phyloP scores from a whole-genome alignment of 305 asterid genomes.

The Euphrasia arctica region DNA sequence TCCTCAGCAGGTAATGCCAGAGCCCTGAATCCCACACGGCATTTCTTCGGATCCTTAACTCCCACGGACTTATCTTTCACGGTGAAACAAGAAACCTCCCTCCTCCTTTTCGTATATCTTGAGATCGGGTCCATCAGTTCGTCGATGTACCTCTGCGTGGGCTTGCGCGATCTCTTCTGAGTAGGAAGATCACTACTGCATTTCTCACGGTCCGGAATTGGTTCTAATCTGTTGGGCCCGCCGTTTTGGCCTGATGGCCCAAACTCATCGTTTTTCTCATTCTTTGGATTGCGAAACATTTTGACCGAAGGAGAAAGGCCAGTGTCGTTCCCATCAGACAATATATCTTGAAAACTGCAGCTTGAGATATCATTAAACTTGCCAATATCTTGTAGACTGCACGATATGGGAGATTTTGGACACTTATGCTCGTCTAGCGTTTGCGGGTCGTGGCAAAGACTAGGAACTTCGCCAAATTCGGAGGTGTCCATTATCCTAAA shows the following conservation, averaged over 20 bases:
- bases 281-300: conserved; percentile 30
- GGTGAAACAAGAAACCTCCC: conserved; percentile 37
- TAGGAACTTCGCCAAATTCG: conserved; percentile 10
- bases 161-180: conserved; percentile 75
- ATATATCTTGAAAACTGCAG: conserved; percentile 42
- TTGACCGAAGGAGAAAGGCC: conserved; percentile 26
- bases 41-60: conserved; percentile 47
- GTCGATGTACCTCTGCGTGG: conserved; percentile 81
- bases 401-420: conserved; percentile 40
- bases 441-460: conserved; percentile 4
- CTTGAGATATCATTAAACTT: conserved; percentile 55
- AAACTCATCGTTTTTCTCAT: conserved; percentile 34
- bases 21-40: conserved; percentile 38
- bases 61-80: conserved; percentile 39
- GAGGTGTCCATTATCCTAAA: conserved; percentile 33
- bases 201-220: conserved; percentile 21
- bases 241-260: conserved; percentile 27
- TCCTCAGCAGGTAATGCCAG: conserved; percentile 48
- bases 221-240: conserved; percentile 16
- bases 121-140: conserved; percentile 54
- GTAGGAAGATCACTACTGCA: conserved; percentile 31
- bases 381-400: conserved; percentile 38
- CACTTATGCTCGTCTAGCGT: conserved; percentile 38
- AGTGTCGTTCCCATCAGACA: conserved; percentile 27
- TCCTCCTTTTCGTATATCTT: conserved; percentile 34